phyloP scores from a whole-genome alignment of 2,329 filamentous ascomycete genomes.

The Teratosphaeria gauchensis region DNA sequence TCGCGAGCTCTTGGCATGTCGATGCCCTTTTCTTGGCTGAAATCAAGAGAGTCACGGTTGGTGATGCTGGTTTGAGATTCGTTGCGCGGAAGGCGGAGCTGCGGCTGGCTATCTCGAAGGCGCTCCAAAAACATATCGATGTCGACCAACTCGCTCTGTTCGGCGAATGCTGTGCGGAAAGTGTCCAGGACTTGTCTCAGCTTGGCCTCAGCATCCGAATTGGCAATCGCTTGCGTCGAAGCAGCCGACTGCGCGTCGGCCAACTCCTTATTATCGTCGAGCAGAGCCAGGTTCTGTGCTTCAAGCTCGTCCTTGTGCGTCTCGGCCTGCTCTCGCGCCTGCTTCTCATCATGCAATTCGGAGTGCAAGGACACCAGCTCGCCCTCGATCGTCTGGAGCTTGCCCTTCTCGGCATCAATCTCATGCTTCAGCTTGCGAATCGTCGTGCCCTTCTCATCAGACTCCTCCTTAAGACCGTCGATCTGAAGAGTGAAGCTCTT shows the following conservation, averaged over 20 bases:
- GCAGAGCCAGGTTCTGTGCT: neutral
- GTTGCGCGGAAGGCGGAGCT: neutral
- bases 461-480: neutral
- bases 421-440: neutral
- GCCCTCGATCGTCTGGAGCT: neutral
- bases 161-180: neutral
- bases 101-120: neutral
- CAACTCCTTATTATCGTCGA: neutral
- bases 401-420: neutral
- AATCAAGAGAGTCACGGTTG: neutral
- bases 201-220: neutral
- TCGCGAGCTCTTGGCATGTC: neutral
- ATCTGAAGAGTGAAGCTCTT: neutral
- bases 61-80: neutral
- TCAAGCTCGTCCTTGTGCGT: neutral
- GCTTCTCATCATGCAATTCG: neutral
- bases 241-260: neutral
- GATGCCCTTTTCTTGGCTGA: neutral
- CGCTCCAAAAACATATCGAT: neutral
- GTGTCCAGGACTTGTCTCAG: neutral
- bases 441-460: neutral
- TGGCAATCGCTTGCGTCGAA: neutral
- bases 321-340: neutral
- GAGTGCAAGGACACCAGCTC: neutral
- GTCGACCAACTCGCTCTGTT: neutral